Base-by-base conservation (phyloP, 148 eudicot genomes). In the Persicaria maculosa region DNA sequence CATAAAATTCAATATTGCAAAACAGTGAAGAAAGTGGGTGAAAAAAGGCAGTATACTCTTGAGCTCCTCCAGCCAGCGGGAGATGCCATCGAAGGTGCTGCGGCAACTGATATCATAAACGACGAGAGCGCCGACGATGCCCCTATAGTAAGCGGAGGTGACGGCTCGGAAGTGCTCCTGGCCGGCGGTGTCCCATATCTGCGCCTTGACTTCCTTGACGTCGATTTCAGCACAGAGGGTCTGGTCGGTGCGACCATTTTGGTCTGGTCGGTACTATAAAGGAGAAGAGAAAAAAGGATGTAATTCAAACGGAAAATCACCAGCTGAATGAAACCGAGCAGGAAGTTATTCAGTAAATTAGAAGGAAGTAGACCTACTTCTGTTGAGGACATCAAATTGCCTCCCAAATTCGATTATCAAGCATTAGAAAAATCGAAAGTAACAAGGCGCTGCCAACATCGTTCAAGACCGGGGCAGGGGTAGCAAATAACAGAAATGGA, bases 21-120 rank as follows among this genome's bases (percentile, higher is more conserved):
- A 1, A 9, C 7, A 20, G 5, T 17, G 5, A 65, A 65, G 1
- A 8, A 19, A 64, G 8, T 3, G 22, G 7, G 4, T n/a, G 40
- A 43, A 7, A 68, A 4, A 22, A 45, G 4, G 15, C n/a, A n/a
- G 5, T 47, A 40, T 6, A 68, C 72, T 44, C 17, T 43, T 43
- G 22, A 68, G 72, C 72, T 68, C 72, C 48, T 68, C 47, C 0
- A 68, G 72, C 72, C 72, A 68, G 4, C 72, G 47, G 72, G 10
- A 5, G 12, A 68, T 15, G 4, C 20, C 43, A 43, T 68, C 72
- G 5, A 68, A 68, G 47, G 72, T 68, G 47, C 72, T 68, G 47
- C 72, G 72, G 48, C 72, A 47, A 68, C 72, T 68, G 47, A 68
- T 44, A 68, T 68, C 72, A 16, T 68, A 68, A 45, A 68, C 72